These are phyloP conservation scores for Euphorbia lathyris DNA, from an alignment of 345 rosid species.

Conservation along the genomic window DNA sequence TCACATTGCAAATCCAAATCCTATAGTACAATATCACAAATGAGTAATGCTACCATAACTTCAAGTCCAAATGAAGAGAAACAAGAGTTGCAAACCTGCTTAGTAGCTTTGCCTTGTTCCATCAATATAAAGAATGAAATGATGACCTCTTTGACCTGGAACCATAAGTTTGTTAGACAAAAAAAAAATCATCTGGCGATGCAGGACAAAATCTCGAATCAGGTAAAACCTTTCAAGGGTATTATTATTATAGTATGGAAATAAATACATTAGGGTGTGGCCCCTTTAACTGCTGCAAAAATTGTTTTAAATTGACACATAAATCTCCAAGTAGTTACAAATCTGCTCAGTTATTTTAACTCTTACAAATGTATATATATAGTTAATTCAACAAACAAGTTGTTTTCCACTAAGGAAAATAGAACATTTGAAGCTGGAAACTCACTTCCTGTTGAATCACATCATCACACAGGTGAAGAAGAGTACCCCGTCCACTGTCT, in stretches of 20 bases:
- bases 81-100: conserved; percentile 43
- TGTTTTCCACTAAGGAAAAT: conserved; percentile 1
- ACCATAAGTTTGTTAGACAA: not conserved
- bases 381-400: not conserved
- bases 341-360: not conserved
- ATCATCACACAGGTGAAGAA: conserved; percentile 90
- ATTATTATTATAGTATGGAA: not conserved
- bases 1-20: conserved; percentile 68
- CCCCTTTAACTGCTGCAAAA: not conserved
- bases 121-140: conserved; percentile 82
- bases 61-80: not conserved
- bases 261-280: not conserved
- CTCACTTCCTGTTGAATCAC: conserved; percentile 98
- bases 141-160: conserved; percentile 93
- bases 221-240: not conserved
- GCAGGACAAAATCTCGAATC: not conserved
- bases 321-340: not conserved
- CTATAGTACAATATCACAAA: conserved; percentile 32
- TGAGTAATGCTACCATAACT: conserved; percentile 1
- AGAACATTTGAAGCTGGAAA: conserved; percentile 9
- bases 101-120: conserved; percentile 96
- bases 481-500: conserved; percentile 97
- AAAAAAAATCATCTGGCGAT: not conserved
- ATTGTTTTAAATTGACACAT: not conserved
- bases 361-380: not conserved